Percentiles rank a stretch among this genome's conserved stretches.
Evolutionary conservation across 2,329 filamentous ascomycete species (phyloP).

Genomic region (Aspergillus sp.): DNA sequence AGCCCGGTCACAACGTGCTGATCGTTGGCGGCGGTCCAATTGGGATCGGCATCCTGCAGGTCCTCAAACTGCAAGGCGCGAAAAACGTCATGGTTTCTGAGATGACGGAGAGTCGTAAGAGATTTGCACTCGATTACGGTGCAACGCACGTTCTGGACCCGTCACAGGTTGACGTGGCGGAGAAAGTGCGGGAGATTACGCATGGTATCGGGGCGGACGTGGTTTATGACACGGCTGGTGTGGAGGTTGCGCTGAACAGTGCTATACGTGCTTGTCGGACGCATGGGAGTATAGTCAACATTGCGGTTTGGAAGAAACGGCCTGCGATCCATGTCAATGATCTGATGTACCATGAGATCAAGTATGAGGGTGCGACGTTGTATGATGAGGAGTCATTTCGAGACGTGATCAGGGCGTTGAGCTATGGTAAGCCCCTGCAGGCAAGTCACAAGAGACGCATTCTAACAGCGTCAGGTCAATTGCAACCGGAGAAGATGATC

Average conservation of each 20-base stretch:
- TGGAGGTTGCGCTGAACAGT: conserved; percentile 43
- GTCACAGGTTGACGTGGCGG: conserved; percentile 39
- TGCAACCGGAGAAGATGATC: conserved; percentile 54
- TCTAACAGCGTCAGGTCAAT: conserved; percentile 34
- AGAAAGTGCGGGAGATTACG: conserved; percentile 42
- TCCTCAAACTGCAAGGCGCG: conserved; percentile 49
- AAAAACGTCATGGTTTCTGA: conserved; percentile 54
- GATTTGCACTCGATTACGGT: conserved; percentile 49
- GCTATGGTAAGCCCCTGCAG: conserved; percentile 9
- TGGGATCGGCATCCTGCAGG: conserved; percentile 54
- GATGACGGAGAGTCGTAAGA: conserved; percentile 44
- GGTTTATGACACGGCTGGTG: conserved; percentile 57
- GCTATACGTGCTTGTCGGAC: conserved; percentile 46
- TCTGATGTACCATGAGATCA: conserved; percentile 48
- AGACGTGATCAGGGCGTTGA: conserved; percentile 50
- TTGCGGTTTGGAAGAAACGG: conserved; percentile 57
- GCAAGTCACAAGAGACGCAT: conserved; percentile 1
- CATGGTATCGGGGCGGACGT: conserved; percentile 47
- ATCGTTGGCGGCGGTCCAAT: conserved; percentile 59
- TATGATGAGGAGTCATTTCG: conserved; percentile 51
- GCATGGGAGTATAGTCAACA: conserved; percentile 55
- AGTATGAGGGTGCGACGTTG: conserved; percentile 43
- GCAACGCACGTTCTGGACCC: conserved; percentile 52
- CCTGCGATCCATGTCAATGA: conserved; percentile 50
- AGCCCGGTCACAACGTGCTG: conserved; percentile 43